A percentile compares a stretch with the other conserved stretches of the same genome.
Conservation (phyloP, 2,329 filamentous ascomycete genomes). For the Penicillium sp. region DNA sequence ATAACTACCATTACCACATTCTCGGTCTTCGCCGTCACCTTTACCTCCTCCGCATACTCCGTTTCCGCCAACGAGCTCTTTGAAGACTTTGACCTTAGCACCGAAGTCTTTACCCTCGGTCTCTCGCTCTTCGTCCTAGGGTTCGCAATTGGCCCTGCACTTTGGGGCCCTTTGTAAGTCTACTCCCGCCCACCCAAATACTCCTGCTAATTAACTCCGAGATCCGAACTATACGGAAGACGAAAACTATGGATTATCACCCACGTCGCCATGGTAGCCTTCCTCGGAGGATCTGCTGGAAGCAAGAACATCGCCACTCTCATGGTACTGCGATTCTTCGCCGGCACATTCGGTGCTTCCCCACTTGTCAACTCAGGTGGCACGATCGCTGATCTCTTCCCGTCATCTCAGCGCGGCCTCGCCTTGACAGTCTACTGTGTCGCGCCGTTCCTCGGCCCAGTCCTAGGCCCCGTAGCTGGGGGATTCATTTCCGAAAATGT, state of each 20-base stretch:
- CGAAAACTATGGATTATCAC: neutral
- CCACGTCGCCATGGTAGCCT: constrained; percentile 5
- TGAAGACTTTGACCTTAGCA: constrained; percentile 25
- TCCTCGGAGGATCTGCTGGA: constrained; percentile 6
- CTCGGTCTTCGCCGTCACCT: constrained; percentile 16
- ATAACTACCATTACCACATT: constrained; percentile 25
- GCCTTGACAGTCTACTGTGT: constrained; percentile 4
- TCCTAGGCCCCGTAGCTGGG: too few species aligned
- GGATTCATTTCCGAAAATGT: too few species aligned
- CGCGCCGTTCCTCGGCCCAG: too few species aligned
- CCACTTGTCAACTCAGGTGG: constrained; percentile 12
- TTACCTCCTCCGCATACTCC: constrained; percentile 6
- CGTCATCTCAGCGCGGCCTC: constrained; percentile 6
- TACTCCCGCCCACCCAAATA: too few species aligned
- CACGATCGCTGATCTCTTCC: constrained; percentile 14
- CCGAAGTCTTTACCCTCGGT: constrained; percentile 32
- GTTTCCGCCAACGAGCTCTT: constrained; percentile 18
- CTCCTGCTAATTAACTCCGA: too few species aligned
- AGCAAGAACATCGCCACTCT: constrained; percentile 8
- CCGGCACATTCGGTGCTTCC: constrained; percentile 10
- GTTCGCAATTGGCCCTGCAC: constrained; percentile 36
- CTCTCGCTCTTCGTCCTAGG: too few species aligned
- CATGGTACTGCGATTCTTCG: constrained; percentile 12
- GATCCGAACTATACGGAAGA: constrained; percentile 4
- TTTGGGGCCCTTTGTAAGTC: constrained; percentile 30